Evolutionary conservation across 23 red algal genomes (phyloP).

Genomic region (Pyropia yezoensis): DNA sequence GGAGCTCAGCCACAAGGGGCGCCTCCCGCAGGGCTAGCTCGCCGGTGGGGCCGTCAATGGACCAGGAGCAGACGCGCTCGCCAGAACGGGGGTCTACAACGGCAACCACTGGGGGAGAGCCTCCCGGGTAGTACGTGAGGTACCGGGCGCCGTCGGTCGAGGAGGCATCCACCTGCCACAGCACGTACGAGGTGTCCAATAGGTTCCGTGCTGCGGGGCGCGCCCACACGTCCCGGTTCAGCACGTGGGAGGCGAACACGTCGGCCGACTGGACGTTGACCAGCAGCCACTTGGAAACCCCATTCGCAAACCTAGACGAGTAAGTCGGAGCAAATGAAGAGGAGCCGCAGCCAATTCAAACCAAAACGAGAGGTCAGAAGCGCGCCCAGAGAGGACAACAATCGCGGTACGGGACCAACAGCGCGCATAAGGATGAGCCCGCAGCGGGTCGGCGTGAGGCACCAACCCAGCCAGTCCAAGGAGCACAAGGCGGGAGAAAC

Average conservation of each 20-base stretch:
- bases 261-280: slow-evolving; percentile 48
- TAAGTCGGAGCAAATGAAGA: slow-evolving; percentile 11
- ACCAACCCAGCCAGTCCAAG: no score
- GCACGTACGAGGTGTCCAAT: slow-evolving; percentile 31
- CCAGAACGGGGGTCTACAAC: slow-evolving; percentile 47
- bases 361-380: no score
- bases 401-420: no score
- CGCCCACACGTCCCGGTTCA: slow-evolving; percentile 64
- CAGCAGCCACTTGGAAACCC: slow-evolving; percentile 27
- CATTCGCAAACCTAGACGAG: slow-evolving; percentile 16
- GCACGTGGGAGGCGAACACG: slow-evolving; percentile 29
- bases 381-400: no score
- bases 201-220: slow-evolving; percentile 15
- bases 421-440: no score
- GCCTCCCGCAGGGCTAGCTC: no score
- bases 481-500: no score
- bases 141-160: slow-evolving; percentile 23
- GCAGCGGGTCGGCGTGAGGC: no score
- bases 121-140: slow-evolving; percentile 31
- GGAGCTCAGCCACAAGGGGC: no score
- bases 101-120: slow-evolving; percentile 25
- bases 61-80: slow-evolving; percentile 19
- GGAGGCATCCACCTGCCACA: slow-evolving; percentile 31
- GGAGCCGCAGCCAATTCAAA: no score
- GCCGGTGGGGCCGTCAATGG: neutral